Evolutionary conservation across 2,329 filamentous ascomycete species (phyloP), one percentile per base, ranked within the genome.

Genomic region (Ascomycota sp.): DNA sequence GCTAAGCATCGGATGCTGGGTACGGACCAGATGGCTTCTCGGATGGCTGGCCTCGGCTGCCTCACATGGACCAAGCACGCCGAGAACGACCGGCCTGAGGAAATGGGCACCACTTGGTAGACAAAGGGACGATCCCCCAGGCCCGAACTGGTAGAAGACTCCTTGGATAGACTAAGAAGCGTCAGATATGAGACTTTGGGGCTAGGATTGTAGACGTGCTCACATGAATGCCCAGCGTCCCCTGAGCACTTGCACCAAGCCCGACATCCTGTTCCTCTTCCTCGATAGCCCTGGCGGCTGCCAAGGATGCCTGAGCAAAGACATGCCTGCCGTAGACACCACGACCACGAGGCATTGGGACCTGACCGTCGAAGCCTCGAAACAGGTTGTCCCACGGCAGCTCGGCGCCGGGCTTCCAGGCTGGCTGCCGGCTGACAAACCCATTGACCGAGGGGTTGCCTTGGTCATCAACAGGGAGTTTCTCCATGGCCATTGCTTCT

Each of bases 151-250:
- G 61, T 61, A n/a, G 40, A 69, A 71, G 39, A 57, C 63, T 7
- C 63, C 65, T 38, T 68, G 61, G 15, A 70, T 62, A 7, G 63
- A 60, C 64, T 69, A 23, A 2, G 4, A 20, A 3, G n/a, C 10
- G 9, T 24, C 21, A 23, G 29, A 4, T 10, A 12, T 11, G 6
- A 12, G n/a, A 11, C 19, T 10, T 27, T 17, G 5, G 8, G 17
- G 7, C 4, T 4, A 13, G 13, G 25, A n/a, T 15, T 13, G 4
- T 3, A 6, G 12, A 8, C 8, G 9, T 17, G 44, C 53, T 40
- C 34, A 56, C 54, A 39, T 57, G 53, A 27, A 57, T 50, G 2
- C 47, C 50, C 3, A 52, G 42, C 8, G 31, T 43, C 4, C 35
- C 40, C 10, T 22, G 8, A 19, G n/a, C n/a, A 12, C 24, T 17